Percentiles rank a stretch among this genome's conserved stretches.
Evolutionary conservation across 2,329 filamentous ascomycete species (phyloP).

Genomic region (Alternaria sp.): DNA sequence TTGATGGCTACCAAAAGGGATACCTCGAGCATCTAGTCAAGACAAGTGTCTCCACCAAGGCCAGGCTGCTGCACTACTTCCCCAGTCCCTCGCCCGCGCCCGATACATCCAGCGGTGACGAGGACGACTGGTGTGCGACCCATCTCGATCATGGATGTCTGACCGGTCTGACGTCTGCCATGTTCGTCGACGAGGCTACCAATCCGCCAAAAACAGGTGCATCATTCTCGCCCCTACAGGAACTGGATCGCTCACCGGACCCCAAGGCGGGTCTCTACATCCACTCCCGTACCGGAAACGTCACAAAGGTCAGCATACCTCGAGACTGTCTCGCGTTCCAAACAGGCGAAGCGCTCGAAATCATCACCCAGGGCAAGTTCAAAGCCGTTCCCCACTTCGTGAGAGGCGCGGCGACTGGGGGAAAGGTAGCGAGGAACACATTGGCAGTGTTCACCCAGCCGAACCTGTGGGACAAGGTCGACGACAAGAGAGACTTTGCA

Average conservation of each 20-base stretch:
- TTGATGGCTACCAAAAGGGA: slow-evolving; percentile 74
- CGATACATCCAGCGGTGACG: slow-evolving; percentile 49
- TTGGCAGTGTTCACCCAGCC: slow-evolving; percentile 97
- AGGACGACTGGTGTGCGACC: slow-evolving; percentile 94
- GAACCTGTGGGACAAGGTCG: slow-evolving; percentile 81
- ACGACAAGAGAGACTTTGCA: slow-evolving; percentile 74
- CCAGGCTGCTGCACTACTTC: slow-evolving; percentile 90
- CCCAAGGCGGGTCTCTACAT: slow-evolving; percentile 91
- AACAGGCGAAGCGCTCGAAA: slow-evolving; percentile 88
- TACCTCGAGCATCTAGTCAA: slow-evolving; percentile 89
- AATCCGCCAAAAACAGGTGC: slow-evolving; percentile 42
- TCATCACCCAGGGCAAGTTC: slow-evolving; percentile 90
- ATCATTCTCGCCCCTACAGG: slow-evolving; percentile 62
- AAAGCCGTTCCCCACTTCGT: slow-evolving; percentile 97
- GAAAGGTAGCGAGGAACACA: slow-evolving; percentile 70
- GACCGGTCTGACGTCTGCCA: slow-evolving; percentile 90
- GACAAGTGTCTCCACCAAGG: slow-evolving; percentile 87
- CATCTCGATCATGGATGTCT: slow-evolving; percentile 92
- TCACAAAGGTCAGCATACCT: slow-evolving; percentile 92
- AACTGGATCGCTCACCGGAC: slow-evolving; percentile 79
- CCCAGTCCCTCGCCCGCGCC: slow-evolving; percentile 55
- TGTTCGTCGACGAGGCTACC: slow-evolving; percentile 85
- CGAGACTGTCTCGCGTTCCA: slow-evolving; percentile 93
- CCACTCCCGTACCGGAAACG: slow-evolving; percentile 78
- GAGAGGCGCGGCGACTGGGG: slow-evolving; percentile 65